Percentiles rank a stretch among this genome's conserved stretches.
Evolutionary conservation across 1,139 yeast species (phyloP).

Genomic region (Sugiyamaella castrensis): DNA sequence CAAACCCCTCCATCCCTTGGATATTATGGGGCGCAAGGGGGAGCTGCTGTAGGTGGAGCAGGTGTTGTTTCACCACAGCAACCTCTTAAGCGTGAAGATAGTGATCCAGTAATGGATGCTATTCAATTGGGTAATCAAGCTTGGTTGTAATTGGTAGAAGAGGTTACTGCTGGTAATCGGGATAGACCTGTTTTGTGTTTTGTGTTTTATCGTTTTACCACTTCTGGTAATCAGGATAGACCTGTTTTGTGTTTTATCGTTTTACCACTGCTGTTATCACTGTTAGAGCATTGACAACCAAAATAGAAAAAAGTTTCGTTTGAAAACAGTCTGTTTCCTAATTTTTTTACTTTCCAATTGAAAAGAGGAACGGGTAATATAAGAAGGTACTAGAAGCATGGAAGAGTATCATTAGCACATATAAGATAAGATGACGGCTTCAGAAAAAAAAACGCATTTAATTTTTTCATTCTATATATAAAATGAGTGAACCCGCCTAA

Average conservation of each 20-base stretch:
- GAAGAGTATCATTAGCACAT: no score
- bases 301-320: no score
- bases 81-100: constrained; percentile 7
- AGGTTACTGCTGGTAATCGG: not conserved
- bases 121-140: constrained; percentile 12
- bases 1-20: no score
- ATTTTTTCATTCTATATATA: no score
- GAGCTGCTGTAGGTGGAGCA: no score
- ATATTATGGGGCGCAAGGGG: no score
- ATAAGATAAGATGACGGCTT: no score
- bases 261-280: not conserved
- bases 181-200: not conserved
- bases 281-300: not conserved
- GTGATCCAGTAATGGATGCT: constrained; percentile 10
- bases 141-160: constrained; percentile 8
- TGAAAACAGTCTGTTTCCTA: not conserved
- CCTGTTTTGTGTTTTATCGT: not conserved
- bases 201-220: not conserved
- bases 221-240: not conserved
- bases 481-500: no score
- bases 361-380: no score
- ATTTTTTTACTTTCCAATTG: not conserved
- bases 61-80: not conserved
- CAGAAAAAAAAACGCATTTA: no score
- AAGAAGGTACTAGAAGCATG: no score